Evolutionary conservation across 768 basidiomycete species (phyloP), one percentile per base, ranked within the genome.

Genomic region (Agaricus subrufescens): DNA sequence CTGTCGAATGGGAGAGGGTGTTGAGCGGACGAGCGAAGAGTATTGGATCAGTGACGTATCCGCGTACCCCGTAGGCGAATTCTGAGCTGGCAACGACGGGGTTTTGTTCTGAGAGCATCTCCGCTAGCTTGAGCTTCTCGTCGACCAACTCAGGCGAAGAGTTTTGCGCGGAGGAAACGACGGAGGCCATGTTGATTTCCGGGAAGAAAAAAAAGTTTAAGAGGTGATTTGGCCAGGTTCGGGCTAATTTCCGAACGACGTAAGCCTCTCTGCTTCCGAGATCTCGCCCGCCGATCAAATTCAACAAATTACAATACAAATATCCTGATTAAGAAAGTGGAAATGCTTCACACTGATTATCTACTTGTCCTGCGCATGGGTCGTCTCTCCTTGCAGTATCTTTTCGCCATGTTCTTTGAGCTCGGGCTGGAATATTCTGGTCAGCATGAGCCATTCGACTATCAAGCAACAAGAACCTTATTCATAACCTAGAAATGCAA

Each of bases 41-140:
- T 44, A 57, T 57, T 43, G 31, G 56, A 53, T 37, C 52, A 43
- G 5, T 30, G 47, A 25, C 25, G 31, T 30, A 55, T 44, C 46
- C 34, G 50, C 73, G 40, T 58, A 87, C 87, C 65, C 77, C 67
- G 61, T 83, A 79, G 0, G 83, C 83, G 63, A 74, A 82, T 62
- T 83, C 71, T 8, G 86, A 78, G 54, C 74, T 81, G 37, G 73
- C 67, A 14, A 88, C 65, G 46, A 87, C 87, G 9, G 87, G 87
- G 61, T 86, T 90, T 40, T 54, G 60, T 29, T 40, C 43, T 53
- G 53, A 42, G 40, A 5, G 59, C 45, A 52, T 29, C 63, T 64
- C 50, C 49, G 61, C 63, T 64, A 64, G 43, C 60, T 57, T 58
- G 57, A 64, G 15, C 62, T 73, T 73, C 64, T 76, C 73, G 34